phyloP scores from a whole-genome alignment of 257 asterid genomes.

The Jasminum sambac region DNA sequence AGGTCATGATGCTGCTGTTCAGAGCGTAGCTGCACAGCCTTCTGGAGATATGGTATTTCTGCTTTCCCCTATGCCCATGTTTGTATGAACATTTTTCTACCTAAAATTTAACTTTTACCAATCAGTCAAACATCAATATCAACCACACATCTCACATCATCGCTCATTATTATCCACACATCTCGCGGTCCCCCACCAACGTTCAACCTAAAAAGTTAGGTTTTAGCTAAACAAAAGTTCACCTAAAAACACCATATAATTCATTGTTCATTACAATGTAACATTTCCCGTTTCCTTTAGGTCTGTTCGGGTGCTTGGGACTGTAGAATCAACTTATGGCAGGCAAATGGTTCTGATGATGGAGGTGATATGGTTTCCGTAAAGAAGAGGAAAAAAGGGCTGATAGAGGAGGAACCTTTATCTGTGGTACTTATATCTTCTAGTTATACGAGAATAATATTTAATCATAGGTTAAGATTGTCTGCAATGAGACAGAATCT shows the following conservation, averaged over 20 bases:
- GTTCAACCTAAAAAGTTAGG: too few species aligned
- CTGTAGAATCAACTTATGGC: conserved; percentile 74
- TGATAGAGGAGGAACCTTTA: conserved; percentile 49
- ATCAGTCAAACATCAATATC: too few species aligned
- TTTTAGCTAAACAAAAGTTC: too few species aligned
- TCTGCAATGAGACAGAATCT: neutral
- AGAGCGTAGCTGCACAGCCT: conserved; percentile 70
- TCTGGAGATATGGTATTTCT: conserved; percentile 68
- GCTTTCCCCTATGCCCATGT: conserved; percentile 10
- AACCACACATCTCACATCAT: too few species aligned
- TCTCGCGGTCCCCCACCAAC: too few species aligned
- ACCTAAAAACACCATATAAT: too few species aligned
- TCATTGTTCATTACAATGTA: neutral
- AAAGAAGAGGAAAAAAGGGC: conserved; percentile 79
- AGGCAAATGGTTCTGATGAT: conserved; percentile 41
- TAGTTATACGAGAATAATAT: conserved; percentile 12
- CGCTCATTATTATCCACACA: too few species aligned
- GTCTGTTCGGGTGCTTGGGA: conserved; percentile 99
- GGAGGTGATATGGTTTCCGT: conserved; percentile 56
- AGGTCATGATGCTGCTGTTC: conserved; percentile 88
- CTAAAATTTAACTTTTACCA: too few species aligned
- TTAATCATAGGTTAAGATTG: neutral
- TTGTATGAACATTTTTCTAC: too few species aligned
- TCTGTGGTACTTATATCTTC: conserved; percentile 56
- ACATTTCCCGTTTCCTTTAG: conserved; percentile 40